phyloP scores from a whole-genome alignment of 257 asterid genomes.

The Rubia yunnanensis region DNA sequence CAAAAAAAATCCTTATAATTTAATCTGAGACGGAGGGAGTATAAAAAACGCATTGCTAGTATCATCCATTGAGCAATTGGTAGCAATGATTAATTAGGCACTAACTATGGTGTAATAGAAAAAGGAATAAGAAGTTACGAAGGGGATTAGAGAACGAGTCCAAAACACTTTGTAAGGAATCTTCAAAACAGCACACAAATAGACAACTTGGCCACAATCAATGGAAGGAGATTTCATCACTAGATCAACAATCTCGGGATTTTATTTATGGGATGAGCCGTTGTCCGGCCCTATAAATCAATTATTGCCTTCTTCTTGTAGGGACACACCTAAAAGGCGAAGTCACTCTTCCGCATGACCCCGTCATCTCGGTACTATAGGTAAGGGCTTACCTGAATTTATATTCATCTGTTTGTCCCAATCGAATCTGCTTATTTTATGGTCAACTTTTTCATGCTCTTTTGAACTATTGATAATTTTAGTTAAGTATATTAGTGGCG shows the following conservation, averaged over 20 bases:
- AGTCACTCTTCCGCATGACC: no score
- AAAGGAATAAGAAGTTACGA: not conserved
- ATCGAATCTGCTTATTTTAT: no score
- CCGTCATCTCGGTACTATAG: no score
- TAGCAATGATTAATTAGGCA: not conserved
- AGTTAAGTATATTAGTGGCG: no score
- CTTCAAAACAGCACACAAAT: conserved; percentile 18
- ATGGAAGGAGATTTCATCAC: conserved; percentile 25
- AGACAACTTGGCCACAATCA: conserved; percentile 27
- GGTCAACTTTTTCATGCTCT: no score
- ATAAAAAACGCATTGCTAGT: not conserved
- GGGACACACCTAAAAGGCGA: conserved; percentile 27
- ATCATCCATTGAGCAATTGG: not conserved
- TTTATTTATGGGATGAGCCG: conserved; percentile 6
- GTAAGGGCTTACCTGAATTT: no score
- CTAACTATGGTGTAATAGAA: not conserved
- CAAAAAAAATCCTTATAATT: no score
- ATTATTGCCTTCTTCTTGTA: conserved; percentile 27
- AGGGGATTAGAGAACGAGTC: conserved; percentile 1
- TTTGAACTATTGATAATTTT: no score
- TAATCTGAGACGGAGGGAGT: no score
- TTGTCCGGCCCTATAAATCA: not conserved
- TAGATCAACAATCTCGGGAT: conserved; percentile 21
- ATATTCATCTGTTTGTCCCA: no score
- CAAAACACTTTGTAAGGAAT: not conserved